Evolutionary conservation across 2,329 filamentous ascomycete species (phyloP), one percentile per base, ranked within the genome.

Genomic region (Colletotrichum simmondsii): DNA sequence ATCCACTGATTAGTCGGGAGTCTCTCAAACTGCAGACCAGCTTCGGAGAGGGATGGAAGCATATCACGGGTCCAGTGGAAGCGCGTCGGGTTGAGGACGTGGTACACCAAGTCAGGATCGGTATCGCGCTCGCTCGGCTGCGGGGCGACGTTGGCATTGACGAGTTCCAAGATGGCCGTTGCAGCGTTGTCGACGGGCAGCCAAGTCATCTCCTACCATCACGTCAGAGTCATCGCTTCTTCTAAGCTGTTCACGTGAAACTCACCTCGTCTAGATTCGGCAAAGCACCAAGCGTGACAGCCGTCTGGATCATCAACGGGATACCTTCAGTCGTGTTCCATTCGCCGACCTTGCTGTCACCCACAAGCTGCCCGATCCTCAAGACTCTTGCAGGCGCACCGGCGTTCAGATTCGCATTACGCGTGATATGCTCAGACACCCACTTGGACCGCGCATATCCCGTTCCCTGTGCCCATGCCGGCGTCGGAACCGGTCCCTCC

Each of bases 31-130:
- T 80, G 65, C 4, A 89, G 76, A 0, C 87, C 86, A 0, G 84
- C 81, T 0, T 78, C 75, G 16, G 77, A 78, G 6, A 91, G 77
- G 2, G 84, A 83, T 1, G 88, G 88, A 0, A 91, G 82, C 2
- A 92, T 79, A 56, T 89, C 85, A 0, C 80, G 64, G 0, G 85
- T 87, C 87, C 87, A 90, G 24, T 85, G 81, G 74, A 88, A 85
- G 0, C 80, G 79, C 7, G 75, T 78, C 0, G 84, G 83, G 68
- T 90, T 90, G 16, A 87, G 81, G 19, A 92, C 80, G 68, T 90
- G 87, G 69, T 86, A 88, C 10, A 90, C 82, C 0, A 81, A 75
- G 1, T 79, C 75, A 1, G 62, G 12, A 19, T 71, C 64, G 5
- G 46, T 19, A 10, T 58, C 46, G 2, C 60, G 77, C 49, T 78